Conservation (phyloP, 1,139 yeast species). For the Suhomyces maxii region DNA sequence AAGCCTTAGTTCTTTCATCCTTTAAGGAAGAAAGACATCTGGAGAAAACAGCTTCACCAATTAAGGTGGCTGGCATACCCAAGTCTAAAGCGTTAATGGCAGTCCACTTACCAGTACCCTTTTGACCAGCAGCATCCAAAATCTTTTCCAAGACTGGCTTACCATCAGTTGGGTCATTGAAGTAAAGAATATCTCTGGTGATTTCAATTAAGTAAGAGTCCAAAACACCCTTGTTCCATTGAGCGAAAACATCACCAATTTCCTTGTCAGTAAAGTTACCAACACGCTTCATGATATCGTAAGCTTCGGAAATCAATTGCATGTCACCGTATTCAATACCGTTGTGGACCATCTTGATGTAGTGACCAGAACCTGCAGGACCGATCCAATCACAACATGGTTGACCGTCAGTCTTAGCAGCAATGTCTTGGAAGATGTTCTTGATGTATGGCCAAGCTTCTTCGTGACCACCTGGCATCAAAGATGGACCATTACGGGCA, state of each 20-base stretch:
- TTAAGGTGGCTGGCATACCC: conserved; percentile 97
- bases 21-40: conserved; percentile 94
- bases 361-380: conserved; percentile 98
- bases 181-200: conserved; percentile 91
- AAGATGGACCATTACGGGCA: conserved; percentile 98
- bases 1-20: conserved; percentile 85
- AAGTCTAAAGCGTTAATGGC: conserved; percentile 96
- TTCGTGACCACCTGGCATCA: conserved; percentile 99
- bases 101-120: conserved; percentile 99
- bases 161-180: conserved; percentile 82
- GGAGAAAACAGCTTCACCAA: conserved; percentile 98
- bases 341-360: conserved; percentile 99
- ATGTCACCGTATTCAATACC: conserved; percentile 99
- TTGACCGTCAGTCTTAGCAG: conserved; percentile 97
- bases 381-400: conserved; percentile 99
- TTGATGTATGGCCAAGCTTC: conserved; percentile 99
- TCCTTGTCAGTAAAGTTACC: conserved; percentile 90
- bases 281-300: conserved; percentile 91
- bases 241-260: conserved; percentile 87
- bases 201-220: conserved; percentile 97
- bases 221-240: conserved; percentile 97
- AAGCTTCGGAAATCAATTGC: conserved; percentile 98
- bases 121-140: conserved; percentile 96
- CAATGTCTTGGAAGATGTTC: conserved; percentile 91
- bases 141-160: conserved; percentile 94